These are phyloP conservation scores for Alternaria sp. DNA, from an alignment of 2,329 filamentous ascomycete genomes.

Conservation along the genomic window DNA sequence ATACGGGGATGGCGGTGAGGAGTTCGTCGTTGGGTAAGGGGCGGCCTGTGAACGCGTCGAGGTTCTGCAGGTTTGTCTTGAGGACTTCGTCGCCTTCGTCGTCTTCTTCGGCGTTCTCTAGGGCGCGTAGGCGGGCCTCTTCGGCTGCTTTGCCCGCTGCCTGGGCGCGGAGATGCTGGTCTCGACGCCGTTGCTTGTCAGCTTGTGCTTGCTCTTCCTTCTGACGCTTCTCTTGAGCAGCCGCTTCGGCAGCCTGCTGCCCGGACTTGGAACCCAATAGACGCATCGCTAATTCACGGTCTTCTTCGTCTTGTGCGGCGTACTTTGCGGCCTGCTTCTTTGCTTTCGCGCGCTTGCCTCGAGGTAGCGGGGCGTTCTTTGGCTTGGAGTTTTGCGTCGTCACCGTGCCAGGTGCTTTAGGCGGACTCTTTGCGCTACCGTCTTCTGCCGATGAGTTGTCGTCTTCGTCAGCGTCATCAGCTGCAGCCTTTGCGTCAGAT, in stretches of 20 bases:
- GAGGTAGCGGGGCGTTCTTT: constrained; percentile 50
- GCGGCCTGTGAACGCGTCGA: constrained; percentile 77
- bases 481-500: constrained; percentile 19
- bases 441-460: constrained; percentile 37
- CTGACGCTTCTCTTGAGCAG: constrained; percentile 67
- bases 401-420: constrained; percentile 34
- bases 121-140: constrained; percentile 63
- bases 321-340: constrained; percentile 92
- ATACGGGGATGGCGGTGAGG: constrained; percentile 67
- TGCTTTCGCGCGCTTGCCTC: constrained; percentile 80
- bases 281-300: constrained; percentile 80
- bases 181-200: constrained; percentile 74
- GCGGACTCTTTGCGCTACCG: constrained; percentile 15
- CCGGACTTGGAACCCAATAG: constrained; percentile 81
- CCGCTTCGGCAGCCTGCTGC: constrained; percentile 69
- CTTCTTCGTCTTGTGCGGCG: constrained; percentile 92
- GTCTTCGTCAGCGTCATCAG: constrained; percentile 34
- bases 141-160: constrained; percentile 79
- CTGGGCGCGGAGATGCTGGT: constrained; percentile 80
- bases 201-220: constrained; percentile 76
- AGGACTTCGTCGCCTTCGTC: constrained; percentile 65
- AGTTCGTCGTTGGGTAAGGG: constrained; percentile 85
- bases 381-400: constrained; percentile 37
- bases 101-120: constrained; percentile 52
- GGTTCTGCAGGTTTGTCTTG: constrained; percentile 45